Conservation (phyloP, 257 asterid genomes). For the Nicotiana benthamiana region DNA sequence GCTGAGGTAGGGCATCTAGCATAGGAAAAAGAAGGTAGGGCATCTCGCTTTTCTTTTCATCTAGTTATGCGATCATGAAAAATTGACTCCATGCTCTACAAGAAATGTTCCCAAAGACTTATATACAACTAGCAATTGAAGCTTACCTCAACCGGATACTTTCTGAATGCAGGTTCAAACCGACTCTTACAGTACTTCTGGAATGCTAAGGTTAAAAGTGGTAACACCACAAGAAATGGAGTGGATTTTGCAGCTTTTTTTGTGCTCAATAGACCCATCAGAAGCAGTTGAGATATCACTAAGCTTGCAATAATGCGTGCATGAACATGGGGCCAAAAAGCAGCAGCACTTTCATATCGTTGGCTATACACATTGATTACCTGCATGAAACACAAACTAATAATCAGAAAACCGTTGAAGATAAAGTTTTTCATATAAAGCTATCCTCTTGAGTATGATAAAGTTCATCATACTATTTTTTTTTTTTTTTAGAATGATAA, state of each 20-base stretch:
- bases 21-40: no score
- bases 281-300: constrained; percentile 77
- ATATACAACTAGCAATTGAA: background rate
- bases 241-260: constrained; percentile 81
- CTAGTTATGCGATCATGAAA: no score
- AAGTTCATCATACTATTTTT: background rate
- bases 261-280: constrained; percentile 79
- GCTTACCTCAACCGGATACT: constrained; percentile 86
- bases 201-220: constrained; percentile 66
- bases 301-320: constrained; percentile 84
- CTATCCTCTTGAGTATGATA: background rate
- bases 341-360: constrained; percentile 86
- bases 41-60: no score
- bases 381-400: constrained; percentile 28
- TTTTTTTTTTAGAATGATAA: no score
- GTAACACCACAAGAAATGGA: constrained; percentile 72
- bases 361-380: constrained; percentile 86
- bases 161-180: constrained; percentile 90
- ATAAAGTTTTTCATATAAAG: background rate
- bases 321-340: constrained; percentile 96
- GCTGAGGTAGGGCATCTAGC: background rate
- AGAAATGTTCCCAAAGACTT: background rate
- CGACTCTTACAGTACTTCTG: constrained; percentile 89
- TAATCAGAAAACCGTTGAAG: background rate
- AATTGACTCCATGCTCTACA: no score